Percentiles rank a stretch among this genome's conserved stretches.
These are phyloP conservation scores for Talaromyces ruber DNA, from an alignment of 495 filamentous ascomycete genomes.

Conservation along the genomic window DNA sequence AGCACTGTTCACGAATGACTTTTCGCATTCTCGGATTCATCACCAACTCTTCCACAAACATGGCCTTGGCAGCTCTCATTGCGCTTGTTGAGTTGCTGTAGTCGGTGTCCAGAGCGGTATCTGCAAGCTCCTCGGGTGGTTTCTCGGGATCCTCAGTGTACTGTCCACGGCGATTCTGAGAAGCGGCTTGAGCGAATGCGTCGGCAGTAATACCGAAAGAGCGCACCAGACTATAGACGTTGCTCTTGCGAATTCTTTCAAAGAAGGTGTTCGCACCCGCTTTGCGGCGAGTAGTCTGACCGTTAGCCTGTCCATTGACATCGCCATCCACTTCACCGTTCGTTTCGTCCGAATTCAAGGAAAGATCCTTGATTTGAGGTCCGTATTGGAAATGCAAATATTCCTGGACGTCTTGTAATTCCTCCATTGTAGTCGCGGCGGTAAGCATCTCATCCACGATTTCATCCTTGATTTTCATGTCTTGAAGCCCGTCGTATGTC, in stretches of 20 bases:
- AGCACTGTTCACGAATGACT: constrained; percentile 72
- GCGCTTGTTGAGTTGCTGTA: constrained; percentile 71
- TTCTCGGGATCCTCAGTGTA: constrained; percentile 74
- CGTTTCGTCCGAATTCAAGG: constrained; percentile 26
- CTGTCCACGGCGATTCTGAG: constrained; percentile 65
- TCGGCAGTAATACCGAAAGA: constrained; percentile 88
- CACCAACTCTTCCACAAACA: constrained; percentile 87
- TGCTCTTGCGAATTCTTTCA: constrained; percentile 72
- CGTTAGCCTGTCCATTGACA: constrained; percentile 22
- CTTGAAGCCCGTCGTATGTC: constrained; percentile 64
- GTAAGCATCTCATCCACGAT: constrained; percentile 75
- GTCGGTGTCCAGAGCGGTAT: constrained; percentile 60
- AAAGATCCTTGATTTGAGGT: constrained; percentile 67
- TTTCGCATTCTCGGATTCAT: constrained; percentile 87
- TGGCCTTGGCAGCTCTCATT: constrained; percentile 65
- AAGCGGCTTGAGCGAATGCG: constrained; percentile 74
- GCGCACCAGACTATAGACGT: constrained; percentile 72
- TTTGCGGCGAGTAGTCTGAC: constrained; percentile 49
- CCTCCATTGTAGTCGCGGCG: constrained; percentile 73
- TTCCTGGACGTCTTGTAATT: constrained; percentile 92
- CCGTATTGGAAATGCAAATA: constrained; percentile 95
- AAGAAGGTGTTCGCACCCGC: constrained; percentile 66
- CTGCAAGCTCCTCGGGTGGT: constrained; percentile 79
- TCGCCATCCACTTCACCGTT: constrained; percentile 35
- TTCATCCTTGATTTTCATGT: constrained; percentile 35